phyloP scores from a whole-genome alignment of 2,329 filamentous ascomycete species.

The Furcasterigmium sp. region DNA sequence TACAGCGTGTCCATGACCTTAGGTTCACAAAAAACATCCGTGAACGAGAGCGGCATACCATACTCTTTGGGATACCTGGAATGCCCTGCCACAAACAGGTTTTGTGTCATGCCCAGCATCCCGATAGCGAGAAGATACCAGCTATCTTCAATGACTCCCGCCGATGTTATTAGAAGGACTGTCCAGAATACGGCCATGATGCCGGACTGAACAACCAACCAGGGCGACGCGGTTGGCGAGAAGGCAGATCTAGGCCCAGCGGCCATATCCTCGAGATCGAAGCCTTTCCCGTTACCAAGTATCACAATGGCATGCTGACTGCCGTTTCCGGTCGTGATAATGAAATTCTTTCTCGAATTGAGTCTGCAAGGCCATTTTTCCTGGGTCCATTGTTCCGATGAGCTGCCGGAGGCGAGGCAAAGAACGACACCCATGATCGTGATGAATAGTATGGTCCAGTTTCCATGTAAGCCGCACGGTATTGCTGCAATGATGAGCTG shows the following conservation, averaged over 20 bases:
- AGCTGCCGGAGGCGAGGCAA: slow-evolving; percentile 22
- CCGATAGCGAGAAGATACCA: slow-evolving; percentile 37
- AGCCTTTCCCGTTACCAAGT: slow-evolving; percentile 20
- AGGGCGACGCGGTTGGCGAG: slow-evolving; percentile 14
- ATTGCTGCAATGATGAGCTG: slow-evolving; percentile 29
- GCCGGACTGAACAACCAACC: too few species aligned
- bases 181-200: slow-evolving; percentile 29
- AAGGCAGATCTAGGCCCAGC: slow-evolving; percentile 11
- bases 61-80: slow-evolving; percentile 20
- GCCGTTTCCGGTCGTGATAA: slow-evolving; percentile 35
- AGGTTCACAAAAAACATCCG: slow-evolving; percentile 3
- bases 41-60: slow-evolving; percentile 15
- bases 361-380: slow-evolving; percentile 37
- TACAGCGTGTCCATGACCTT: slow-evolving; percentile 11
- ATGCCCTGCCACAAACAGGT: slow-evolving; percentile 26
- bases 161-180: slow-evolving; percentile 30
- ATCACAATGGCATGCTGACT: slow-evolving; percentile 32
- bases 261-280: slow-evolving; percentile 37
- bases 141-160: slow-evolving; percentile 26
- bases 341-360: slow-evolving; percentile 20
- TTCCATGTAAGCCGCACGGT: slow-evolving; percentile 20
- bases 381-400: slow-evolving; percentile 31
- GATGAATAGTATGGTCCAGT: slow-evolving; percentile 35
- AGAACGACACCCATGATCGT: slow-evolving; percentile 30
- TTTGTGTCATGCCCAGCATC: slow-evolving; percentile 32